These are phyloP conservation scores for Plasmodium sp. DNA, from an alignment of 169 alveolate species.

Conservation along the genomic window DNA sequence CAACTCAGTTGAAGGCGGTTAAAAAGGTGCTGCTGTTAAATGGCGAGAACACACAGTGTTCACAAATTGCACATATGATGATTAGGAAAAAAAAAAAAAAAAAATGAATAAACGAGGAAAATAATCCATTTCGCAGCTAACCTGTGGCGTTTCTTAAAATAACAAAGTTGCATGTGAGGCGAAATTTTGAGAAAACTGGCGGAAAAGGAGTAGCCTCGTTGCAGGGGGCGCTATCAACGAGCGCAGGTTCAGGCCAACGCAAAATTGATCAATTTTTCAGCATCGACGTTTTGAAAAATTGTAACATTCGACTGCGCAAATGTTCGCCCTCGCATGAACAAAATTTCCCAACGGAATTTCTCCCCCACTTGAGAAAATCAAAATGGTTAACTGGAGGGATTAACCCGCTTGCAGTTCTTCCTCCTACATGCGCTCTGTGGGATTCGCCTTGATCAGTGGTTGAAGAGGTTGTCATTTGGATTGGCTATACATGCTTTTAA, in stretches of 20 bases:
- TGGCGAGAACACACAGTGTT: background rate
- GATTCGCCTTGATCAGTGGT: background rate
- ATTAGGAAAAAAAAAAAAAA: background rate
- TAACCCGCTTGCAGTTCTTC: background rate
- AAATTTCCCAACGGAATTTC: background rate
- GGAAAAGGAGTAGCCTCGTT: background rate
- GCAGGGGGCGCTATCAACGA: background rate
- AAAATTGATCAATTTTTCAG: background rate
- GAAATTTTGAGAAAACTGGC: background rate
- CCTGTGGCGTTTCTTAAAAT: background rate
- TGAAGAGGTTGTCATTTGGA: background rate
- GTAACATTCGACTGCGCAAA: background rate
- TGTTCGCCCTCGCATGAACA: background rate
- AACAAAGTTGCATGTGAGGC: background rate
- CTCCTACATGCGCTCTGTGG: background rate
- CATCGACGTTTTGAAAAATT: background rate
- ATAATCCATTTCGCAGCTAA: background rate
- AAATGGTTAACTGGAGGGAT: background rate
- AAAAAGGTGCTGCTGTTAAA: background rate
- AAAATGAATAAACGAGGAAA: background rate
- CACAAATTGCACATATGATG: background rate
- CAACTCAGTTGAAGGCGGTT: background rate
- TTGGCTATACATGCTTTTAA: background rate
- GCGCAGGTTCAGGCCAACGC: background rate
- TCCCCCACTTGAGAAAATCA: background rate